These are phyloP conservation scores for Tuber indicum DNA, from an alignment of 495 filamentous ascomycete species.

Conservation along the genomic window DNA sequence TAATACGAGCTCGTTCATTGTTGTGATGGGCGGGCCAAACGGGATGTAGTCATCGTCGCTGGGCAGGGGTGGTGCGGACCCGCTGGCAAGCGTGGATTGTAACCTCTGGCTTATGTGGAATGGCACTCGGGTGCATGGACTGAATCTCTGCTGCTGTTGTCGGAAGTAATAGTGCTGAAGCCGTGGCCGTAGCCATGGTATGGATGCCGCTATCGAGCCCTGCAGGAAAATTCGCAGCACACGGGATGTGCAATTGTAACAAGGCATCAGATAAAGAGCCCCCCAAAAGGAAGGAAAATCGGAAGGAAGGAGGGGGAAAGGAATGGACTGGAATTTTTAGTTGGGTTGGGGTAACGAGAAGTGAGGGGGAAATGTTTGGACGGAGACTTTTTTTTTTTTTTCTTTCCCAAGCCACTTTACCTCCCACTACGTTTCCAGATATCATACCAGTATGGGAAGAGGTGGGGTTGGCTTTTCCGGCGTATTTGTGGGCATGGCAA, in stretches of 20 bases:
- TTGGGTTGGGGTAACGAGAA: slow-evolving; percentile 15
- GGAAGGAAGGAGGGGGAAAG: not conserved
- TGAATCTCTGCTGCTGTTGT: not conserved
- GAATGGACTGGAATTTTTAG: slow-evolving; percentile 5
- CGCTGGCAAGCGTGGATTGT: slow-evolving; percentile 1
- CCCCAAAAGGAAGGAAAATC: slow-evolving; percentile 1
- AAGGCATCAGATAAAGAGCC: slow-evolving; percentile 22
- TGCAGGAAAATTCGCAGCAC: slow-evolving; percentile 27
- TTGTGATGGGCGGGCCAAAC: slow-evolving; percentile 18
- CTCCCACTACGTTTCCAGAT: too few species aligned
- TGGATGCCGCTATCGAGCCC: slow-evolving; percentile 7
- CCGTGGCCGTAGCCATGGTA: not conserved
- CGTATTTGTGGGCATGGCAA: not conserved
- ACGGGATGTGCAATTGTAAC: slow-evolving; percentile 27
- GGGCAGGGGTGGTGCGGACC: not conserved
- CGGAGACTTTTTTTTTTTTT: slow-evolving; percentile 4
- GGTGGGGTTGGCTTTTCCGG: not conserved
- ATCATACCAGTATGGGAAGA: not conserved
- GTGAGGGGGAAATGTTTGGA: not conserved
- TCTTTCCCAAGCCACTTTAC: not conserved
- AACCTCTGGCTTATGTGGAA: not conserved
- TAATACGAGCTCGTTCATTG: not conserved
- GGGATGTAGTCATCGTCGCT: slow-evolving; percentile 40
- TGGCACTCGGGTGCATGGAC: not conserved
- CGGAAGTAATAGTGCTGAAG: not conserved